Conservation (phyloP, 306 rosid species). For the Lagenaria siceraria region DNA sequence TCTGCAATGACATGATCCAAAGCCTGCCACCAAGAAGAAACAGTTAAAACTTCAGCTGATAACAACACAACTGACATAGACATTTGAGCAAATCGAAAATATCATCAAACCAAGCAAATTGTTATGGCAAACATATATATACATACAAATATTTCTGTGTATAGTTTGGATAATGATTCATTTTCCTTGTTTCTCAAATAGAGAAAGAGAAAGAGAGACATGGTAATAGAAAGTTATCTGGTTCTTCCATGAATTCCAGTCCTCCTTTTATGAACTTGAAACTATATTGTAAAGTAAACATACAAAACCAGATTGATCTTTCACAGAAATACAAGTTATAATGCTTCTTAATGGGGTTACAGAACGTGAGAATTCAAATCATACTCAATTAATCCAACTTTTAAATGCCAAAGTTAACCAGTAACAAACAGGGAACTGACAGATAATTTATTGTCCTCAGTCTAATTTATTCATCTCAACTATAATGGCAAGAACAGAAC, state of each 20-base stretch:
- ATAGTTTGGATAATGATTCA: background rate
- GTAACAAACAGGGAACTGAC: background rate
- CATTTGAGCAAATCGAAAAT: background rate
- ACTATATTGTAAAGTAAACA: background rate
- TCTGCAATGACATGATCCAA: slow-evolving; percentile 89
- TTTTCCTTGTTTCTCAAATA: background rate
- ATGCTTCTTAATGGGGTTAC: background rate
- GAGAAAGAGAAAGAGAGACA: background rate
- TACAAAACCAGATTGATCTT: background rate
- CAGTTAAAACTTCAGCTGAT: slow-evolving; percentile 4
- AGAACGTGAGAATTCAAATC: background rate
- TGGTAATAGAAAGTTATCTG: background rate
- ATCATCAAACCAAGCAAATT: background rate
- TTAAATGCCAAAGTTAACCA: background rate
- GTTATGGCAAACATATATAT: slow-evolving; percentile 1
- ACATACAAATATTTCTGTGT: background rate
- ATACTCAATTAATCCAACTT: background rate
- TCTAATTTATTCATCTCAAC: background rate
- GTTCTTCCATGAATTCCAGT: background rate
- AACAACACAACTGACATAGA: slow-evolving; percentile 6
- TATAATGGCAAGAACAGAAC: background rate
- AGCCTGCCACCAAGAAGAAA: slow-evolving; percentile 45
- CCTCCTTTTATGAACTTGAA: background rate
- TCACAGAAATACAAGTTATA: background rate
- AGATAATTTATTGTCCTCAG: background rate